A percentile compares a stretch with the other conserved stretches of the same genome.
Evolutionary conservation across 169 alveolate species (phyloP).

Genomic region (Perkinsus chesapeaki): DNA sequence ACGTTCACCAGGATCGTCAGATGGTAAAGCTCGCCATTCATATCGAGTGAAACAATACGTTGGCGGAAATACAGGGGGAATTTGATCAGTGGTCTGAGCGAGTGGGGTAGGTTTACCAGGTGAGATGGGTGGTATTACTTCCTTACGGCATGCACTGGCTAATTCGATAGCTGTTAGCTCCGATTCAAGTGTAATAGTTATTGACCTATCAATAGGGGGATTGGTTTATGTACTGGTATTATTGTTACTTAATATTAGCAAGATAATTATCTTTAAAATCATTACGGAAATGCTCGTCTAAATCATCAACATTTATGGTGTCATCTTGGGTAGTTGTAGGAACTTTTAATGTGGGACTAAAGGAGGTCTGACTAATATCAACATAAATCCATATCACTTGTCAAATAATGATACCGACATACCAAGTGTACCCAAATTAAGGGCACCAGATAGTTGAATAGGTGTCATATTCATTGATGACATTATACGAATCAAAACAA

Average conservation of each 20-base stretch:
- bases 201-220: neutral
- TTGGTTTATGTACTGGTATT: no score
- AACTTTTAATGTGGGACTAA: neutral
- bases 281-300: neutral
- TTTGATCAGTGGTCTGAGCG: neutral
- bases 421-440: neutral
- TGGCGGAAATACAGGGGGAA: neutral
- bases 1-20: neutral
- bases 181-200: neutral
- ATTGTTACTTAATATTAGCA: neutral
- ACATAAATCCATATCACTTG: neutral
- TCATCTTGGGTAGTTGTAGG: neutral
- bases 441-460: neutral
- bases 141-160: neutral
- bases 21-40: neutral
- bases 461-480: neutral
- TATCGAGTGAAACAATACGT: neutral
- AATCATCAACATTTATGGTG: neutral
- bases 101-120: neutral
- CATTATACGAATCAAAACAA: no score
- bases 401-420: neutral
- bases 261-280: neutral
- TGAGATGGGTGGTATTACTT: neutral
- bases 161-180: neutral
- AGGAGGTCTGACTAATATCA: neutral